Evolutionary conservation across 495 filamentous ascomycete genomes (phyloP).

Genomic region (Penicillium ucsense): DNA sequence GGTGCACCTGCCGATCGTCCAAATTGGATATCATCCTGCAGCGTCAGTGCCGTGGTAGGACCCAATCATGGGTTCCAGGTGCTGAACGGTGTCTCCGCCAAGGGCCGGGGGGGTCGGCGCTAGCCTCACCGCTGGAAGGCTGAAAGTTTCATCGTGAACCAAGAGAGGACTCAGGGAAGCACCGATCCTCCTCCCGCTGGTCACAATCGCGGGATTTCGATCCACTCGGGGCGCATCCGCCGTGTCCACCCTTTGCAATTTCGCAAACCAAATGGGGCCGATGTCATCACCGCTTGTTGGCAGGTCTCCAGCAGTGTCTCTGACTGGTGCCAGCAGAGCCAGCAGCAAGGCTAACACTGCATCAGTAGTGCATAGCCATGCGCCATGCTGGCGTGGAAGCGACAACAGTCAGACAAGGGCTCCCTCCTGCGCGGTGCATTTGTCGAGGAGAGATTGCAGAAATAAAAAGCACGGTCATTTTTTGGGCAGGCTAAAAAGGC

Average conservation of each 20-base stretch:
- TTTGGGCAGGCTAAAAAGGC: slow-evolving; percentile 18
- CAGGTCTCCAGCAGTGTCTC: slow-evolving; percentile 7
- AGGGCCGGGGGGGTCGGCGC: background rate
- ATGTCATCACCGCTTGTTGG: slow-evolving; percentile 24
- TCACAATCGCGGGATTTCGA: slow-evolving; percentile 1
- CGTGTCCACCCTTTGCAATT: background rate
- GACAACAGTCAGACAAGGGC: no score
- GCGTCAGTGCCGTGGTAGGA: slow-evolving; percentile 9
- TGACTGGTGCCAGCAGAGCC: slow-evolving; percentile 20
- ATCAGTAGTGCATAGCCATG: slow-evolving; percentile 22
- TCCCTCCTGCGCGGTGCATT: no score
- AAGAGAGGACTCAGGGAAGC: no score
- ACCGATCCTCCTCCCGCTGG: no score
- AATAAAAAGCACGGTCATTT: slow-evolving; percentile 3
- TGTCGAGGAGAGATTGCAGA: no score
- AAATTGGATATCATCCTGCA: slow-evolving; percentile 20
- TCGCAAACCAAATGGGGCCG: slow-evolving; percentile 3
- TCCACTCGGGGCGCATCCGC: slow-evolving; percentile 8
- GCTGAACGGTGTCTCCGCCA: slow-evolving; percentile 2
- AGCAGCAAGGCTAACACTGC: slow-evolving; percentile 11
- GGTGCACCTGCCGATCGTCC: slow-evolving; percentile 16
- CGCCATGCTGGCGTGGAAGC: slow-evolving; percentile 15
- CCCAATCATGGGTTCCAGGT: slow-evolving; percentile 11
- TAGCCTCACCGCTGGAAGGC: slow-evolving; percentile 10
- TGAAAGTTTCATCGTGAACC: no score